phyloP scores from a whole-genome alignment of 1,284 basidiomycete genomes.

The Sanguinoderma infundibulare region DNA sequence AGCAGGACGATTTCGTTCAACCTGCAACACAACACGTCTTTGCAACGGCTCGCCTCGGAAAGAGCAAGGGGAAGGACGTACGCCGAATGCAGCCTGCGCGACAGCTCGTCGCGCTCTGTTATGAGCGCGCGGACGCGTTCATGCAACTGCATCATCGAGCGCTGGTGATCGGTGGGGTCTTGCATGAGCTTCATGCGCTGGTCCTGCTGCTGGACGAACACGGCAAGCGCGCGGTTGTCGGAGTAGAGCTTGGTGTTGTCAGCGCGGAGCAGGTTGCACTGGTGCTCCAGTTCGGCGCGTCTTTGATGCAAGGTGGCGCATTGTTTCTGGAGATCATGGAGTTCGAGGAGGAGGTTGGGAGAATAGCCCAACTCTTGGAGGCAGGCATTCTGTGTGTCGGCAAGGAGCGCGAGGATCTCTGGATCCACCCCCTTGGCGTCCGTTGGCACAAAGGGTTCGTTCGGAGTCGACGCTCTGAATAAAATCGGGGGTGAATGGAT shows the following conservation, averaged over 20 bases:
- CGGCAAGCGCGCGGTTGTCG: slow-evolving; percentile 46
- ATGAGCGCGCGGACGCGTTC: slow-evolving; percentile 18
- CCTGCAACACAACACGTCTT: slow-evolving; percentile 1
- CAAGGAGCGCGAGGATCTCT: slow-evolving; percentile 46
- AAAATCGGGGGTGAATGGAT: not conserved
- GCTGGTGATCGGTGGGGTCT: slow-evolving; percentile 9
- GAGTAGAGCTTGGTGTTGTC: slow-evolving; percentile 55
- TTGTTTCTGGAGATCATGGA: slow-evolving; percentile 39
- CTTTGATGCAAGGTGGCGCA: slow-evolving; percentile 41
- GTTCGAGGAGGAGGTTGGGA: slow-evolving; percentile 40
- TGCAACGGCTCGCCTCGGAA: no score
- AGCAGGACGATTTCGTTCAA: slow-evolving; percentile 22
- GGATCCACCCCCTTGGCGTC: slow-evolving; percentile 5
- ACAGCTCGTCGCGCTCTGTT: slow-evolving; percentile 17
- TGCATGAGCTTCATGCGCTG: slow-evolving; percentile 18
- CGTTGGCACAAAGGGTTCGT: not conserved
- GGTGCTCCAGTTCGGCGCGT: slow-evolving; percentile 37
- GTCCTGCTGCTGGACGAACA: slow-evolving; percentile 24
- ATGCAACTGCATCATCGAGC: slow-evolving; percentile 16
- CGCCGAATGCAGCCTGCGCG: slow-evolving; percentile 18
- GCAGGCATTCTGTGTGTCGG: slow-evolving; percentile 48
- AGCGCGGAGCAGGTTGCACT: slow-evolving; percentile 36
- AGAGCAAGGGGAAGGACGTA: slow-evolving; percentile 5
- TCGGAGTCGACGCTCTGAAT: not conserved
- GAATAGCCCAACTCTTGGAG: slow-evolving; percentile 52